phyloP scores from a whole-genome alignment of 768 basidiomycete species.

The Leccinum broughii region DNA sequence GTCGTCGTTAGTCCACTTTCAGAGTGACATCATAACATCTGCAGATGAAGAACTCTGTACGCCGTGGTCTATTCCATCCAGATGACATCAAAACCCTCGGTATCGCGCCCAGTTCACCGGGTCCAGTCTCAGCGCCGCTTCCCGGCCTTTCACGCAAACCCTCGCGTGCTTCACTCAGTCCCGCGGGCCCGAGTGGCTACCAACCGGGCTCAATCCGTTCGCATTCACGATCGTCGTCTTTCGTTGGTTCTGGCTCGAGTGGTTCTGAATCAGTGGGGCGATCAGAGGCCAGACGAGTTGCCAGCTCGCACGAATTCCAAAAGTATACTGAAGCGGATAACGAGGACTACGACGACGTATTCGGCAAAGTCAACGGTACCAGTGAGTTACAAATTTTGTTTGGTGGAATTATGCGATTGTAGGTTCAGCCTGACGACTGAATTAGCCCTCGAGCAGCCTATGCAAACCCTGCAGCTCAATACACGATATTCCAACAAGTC shows the following conservation, averaged over 20 bases:
- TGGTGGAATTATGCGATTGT: no score
- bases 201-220: slow-evolving; percentile 34
- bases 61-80: slow-evolving; percentile 83
- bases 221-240: slow-evolving; percentile 63
- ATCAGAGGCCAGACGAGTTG: slow-evolving; percentile 56
- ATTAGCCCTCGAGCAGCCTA: no score
- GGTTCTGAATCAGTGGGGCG: slow-evolving; percentile 60
- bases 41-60: slow-evolving; percentile 68
- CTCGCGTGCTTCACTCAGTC: slow-evolving; percentile 55
- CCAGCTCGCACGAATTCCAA: slow-evolving; percentile 65
- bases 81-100: slow-evolving; percentile 85
- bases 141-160: slow-evolving; percentile 53
- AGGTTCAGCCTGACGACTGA: no score
- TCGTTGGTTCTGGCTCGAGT: slow-evolving; percentile 43
- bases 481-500: slow-evolving; percentile 87
- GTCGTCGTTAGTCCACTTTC: neutral
- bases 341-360: slow-evolving; percentile 95
- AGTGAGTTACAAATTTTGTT: slow-evolving; percentile 47
- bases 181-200: slow-evolving; percentile 34
- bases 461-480: slow-evolving; percentile 81
- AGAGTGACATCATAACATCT: neutral
- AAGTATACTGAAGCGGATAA: slow-evolving; percentile 89
- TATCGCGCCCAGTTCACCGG: slow-evolving; percentile 47
- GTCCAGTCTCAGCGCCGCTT: slow-evolving; percentile 68
- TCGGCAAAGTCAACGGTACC: slow-evolving; percentile 71